Percentiles rank a stretch among this genome's conserved stretches.
These are phyloP conservation scores for Saturnispora serradocipensis DNA, from an alignment of 805 yeast species.

Conservation along the genomic window DNA sequence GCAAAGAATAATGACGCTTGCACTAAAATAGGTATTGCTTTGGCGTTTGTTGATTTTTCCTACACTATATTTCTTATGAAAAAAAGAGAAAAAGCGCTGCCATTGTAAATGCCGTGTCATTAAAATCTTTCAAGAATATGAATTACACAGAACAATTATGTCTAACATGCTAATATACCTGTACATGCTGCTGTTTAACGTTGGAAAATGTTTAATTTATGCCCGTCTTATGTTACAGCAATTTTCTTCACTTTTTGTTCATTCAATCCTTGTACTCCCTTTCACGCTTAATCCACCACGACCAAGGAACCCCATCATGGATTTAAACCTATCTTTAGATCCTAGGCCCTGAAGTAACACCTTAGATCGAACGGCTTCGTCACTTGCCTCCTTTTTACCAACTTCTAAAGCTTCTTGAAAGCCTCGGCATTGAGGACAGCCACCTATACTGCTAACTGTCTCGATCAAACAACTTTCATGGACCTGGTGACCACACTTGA, in stretches of 20 bases:
- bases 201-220: background rate
- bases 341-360: slow-evolving; percentile 52
- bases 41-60: slow-evolving; percentile 4
- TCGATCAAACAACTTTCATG: slow-evolving; percentile 59
- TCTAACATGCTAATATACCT: background rate
- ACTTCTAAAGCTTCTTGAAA: slow-evolving; percentile 59
- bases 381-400: slow-evolving; percentile 50
- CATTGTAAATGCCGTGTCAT: background rate
- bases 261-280: background rate
- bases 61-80: background rate
- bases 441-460: slow-evolving; percentile 15
- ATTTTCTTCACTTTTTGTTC: background rate
- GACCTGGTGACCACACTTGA: slow-evolving; percentile 77
- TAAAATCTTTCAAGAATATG: background rate
- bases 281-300: slow-evolving; percentile 55
- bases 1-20: background rate
- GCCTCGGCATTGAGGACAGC: slow-evolving; percentile 71
- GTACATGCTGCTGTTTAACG: background rate
- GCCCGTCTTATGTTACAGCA: background rate
- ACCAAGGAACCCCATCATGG: slow-evolving; percentile 74
- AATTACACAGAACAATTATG: background rate
- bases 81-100: background rate
- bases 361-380: slow-evolving; percentile 52
- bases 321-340: slow-evolving; percentile 56
- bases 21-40: slow-evolving; percentile 1